Base-by-base conservation (phyloP, 2,329 filamentous ascomycete species). In the Onygenales sp. region DNA sequence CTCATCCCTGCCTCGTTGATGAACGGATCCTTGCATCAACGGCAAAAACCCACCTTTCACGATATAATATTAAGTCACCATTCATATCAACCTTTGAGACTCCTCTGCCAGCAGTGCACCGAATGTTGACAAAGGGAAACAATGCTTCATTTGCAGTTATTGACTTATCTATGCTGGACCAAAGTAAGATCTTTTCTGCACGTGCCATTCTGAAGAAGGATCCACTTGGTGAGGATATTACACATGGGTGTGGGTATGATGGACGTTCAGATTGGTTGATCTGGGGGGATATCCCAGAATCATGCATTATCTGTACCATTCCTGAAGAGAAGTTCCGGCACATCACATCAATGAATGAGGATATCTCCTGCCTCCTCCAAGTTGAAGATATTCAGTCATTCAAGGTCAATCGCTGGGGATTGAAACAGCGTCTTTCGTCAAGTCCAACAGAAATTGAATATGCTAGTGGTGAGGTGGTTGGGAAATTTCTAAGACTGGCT, bases 61-160 rank as follows among this genome's bases (percentile, higher is more conserved):
- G 57, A 14, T 21, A 57, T 2, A 38, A 57, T 0, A 38, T 59
- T 1, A 45, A 52, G 0, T 64, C 66, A 0, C 69, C 70, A 0
- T 70, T 72, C 9, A 69, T 72, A 4, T 72, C 70, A 0, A 62
- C 64, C 0, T 67, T 58, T 5, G 49, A 43, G 0, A 59, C 61
- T 0, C 61, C 63, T 1, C 51, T 72, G 0, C 47, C 64, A 0
- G 64, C 68, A 0, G 43, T 72, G 0, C 68, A 72, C 42, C 58
- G 69, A 39, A 66, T 63, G 0, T n/a, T 70, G 2, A 53, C 58
- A 5, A 46, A 56, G 0, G 41, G 57, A 14, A 57, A 64, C 11
- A 59, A 59, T 0, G 66, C 68, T 0, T 56, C 58, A 0, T 17
- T 72, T 1, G 59, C 61, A 0, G 58, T 72, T 0, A 63, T 72